Conservation (phyloP, 2,329 filamentous ascomycete genomes). For the Sordariomycetes sp. region DNA sequence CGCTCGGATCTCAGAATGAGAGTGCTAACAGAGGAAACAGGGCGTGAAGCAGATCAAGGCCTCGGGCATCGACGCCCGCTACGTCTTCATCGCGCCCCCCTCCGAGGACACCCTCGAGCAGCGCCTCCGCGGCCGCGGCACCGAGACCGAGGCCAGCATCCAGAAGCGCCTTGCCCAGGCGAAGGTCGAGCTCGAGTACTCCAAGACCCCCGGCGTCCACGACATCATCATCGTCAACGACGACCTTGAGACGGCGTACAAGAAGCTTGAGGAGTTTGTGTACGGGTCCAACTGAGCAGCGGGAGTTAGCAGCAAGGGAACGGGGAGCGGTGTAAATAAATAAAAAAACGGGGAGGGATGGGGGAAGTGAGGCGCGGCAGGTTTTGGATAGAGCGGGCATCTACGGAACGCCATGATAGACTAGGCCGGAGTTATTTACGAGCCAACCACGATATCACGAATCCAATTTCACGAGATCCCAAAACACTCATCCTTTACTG, state of each 20-base stretch:
- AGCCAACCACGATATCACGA: not conserved
- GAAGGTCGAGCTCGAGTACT: conserved; percentile 59
- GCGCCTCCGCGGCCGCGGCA: conserved; percentile 60
- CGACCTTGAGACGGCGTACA: conserved; percentile 34
- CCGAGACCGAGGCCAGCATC: conserved; percentile 64
- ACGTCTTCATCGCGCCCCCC: conserved; percentile 76
- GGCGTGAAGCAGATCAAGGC: conserved; percentile 88
- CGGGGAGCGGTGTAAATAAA: no score
- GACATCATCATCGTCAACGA: conserved; percentile 24
- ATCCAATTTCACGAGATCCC: not conserved
- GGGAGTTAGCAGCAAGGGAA: not conserved
- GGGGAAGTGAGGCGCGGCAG: not conserved
- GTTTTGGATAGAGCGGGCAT: not conserved
- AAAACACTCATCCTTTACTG: conserved; percentile 12
- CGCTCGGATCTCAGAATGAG: not conserved
- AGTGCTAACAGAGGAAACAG: conserved; percentile 8
- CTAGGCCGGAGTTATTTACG: not conserved
- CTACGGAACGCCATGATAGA: not conserved
- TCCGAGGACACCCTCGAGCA: conserved; percentile 58
- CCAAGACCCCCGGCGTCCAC: conserved; percentile 46
- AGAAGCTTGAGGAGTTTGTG: conserved; percentile 35
- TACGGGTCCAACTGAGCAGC: conserved; percentile 12
- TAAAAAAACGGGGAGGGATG: not conserved
- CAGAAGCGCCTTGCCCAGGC: conserved; percentile 59
- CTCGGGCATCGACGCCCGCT: conserved; percentile 61